Base-by-base conservation (phyloP, 106 monocot genomes). In the Apostasia shenzhenica region DNA sequence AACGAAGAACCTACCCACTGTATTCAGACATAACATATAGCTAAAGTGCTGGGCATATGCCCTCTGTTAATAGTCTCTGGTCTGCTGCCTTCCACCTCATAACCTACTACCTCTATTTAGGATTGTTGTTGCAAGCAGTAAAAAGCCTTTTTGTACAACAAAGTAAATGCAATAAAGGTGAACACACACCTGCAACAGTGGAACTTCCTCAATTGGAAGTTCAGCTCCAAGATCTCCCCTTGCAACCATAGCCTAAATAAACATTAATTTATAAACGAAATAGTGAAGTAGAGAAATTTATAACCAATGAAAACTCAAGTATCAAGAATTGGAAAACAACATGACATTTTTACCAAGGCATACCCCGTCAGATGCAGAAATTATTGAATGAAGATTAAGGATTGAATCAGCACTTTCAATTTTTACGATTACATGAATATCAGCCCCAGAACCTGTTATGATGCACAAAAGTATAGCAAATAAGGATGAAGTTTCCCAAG, bases 381-480 rank as follows among this genome's bases (percentile, higher is more conserved):
- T 84, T 14, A 97, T 97, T 61, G 97, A 92, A 78, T 97, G 79
- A 57, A 97, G 71, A 83, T 97, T 97, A 54, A 92, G 89, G 41
- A 97, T 90, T 54, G 97, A 97, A 74, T 97, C 97, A 39, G 97
- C 97, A 85, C 97, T 97, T 85, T 97, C 97, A 70, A 97, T 92
- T 76, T 97, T 97, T 60, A 97, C 97, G 67, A 81, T 97, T 39
- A 97, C 97, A 76, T 97, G 92, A 71, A 97, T 92, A 70, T 97
- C 97, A 45, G 92, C 97, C 69, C 72, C 75, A 59, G 79, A 84
- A 47, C 83, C 97, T 97, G 74, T 57, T 65, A 69, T 66, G 41
- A 37, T 45, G 45, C 12, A 45, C 12, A 63, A 37, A 73, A n/a
- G n/a, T n/a, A n/a, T 59, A 43, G 2, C 8, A 68, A 43, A 49